Base-by-base conservation (phyloP, 176 grass and related monocot genomes). In the Paspalum vaginatum region DNA sequence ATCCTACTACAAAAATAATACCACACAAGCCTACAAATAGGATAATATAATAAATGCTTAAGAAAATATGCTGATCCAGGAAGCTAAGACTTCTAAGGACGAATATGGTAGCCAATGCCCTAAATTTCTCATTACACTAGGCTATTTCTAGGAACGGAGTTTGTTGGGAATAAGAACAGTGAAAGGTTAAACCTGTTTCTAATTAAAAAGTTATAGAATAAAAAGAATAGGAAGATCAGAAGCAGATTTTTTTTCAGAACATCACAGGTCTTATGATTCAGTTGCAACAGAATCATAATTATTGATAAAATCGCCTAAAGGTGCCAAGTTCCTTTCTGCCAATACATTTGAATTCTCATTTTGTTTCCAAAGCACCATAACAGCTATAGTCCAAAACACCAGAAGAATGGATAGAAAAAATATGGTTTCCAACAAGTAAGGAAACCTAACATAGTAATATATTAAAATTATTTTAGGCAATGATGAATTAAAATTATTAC, bases 1-100 rank as follows among this genome's bases (percentile, higher is more conserved):
- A 78, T 77, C 11, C 48, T 67, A 65, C 50, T 27, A 79, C 5
- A 4, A 15, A 77, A 86, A 55, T 47, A 69, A 77, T 24, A 79
- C 13, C 14, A 41, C 17, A 47, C n/a, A 77, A 81, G 32, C 57
- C 37, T 8, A 51, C 24, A 48, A 70, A 70, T 13, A 71, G 46
- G 50, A 0, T 47, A 44, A 67, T 47, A 48, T 16, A 48, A 50
- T 71, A 26, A 12, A 70, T 17, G 22, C 45, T 49, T 69, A 5
- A 86, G 14, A 51, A 42, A 77, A 81, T 46, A 57, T 41, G 38
- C 24, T 72, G 25, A 70, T 82, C 50, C 60, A 56, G 41, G 20
- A 65, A 75, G 52, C 14, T 49, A 9, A 56, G 10, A 75, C 58
- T 49, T 80, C 25, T 45, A 51, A 65, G 24, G 62, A 55, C 7